These are phyloP conservation scores for Nitzschia sp. DNA, from an alignment of 108 stramenopile species.

Conservation along the genomic window DNA sequence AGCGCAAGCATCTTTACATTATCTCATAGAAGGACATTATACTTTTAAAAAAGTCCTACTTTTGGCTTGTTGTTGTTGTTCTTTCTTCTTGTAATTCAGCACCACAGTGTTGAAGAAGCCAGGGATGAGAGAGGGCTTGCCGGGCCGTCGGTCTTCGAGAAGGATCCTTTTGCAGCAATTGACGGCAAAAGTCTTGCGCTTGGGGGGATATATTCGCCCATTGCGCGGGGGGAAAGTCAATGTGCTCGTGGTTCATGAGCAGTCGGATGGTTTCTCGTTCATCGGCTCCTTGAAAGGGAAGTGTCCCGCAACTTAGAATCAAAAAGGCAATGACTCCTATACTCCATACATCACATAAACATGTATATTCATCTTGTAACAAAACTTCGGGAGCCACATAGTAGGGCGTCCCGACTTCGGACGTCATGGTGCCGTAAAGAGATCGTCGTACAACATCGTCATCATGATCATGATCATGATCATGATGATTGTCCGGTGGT, in stretches of 20 bases:
- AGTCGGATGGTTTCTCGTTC: slow-evolving; percentile 17
- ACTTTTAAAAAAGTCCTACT: too few relatives aligned
- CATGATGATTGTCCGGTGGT: not conserved
- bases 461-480: not conserved
- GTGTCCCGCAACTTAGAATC: slow-evolving; percentile 56
- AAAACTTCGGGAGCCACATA: slow-evolving; percentile 52
- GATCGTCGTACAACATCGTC: too few relatives aligned
- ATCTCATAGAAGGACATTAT: too few relatives aligned
- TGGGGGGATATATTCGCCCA: slow-evolving; percentile 21
- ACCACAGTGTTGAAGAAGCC: not conserved
- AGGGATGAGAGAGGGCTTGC: slow-evolving; percentile 10
- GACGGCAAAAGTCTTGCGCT: slow-evolving; percentile 17
- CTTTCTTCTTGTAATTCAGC: too few relatives aligned
- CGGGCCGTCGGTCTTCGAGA: slow-evolving; percentile 21
- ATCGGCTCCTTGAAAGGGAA: slow-evolving; percentile 57
- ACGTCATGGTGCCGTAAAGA: not conserved
- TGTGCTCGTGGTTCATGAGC: slow-evolving; percentile 1
- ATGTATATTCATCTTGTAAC: slow-evolving; percentile 75
- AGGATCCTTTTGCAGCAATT: slow-evolving; percentile 24
- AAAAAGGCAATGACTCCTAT: slow-evolving; percentile 70
- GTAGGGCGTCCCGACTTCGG: slow-evolving; percentile 64
- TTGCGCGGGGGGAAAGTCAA: slow-evolving; percentile 6
- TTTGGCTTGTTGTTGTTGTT: too few relatives aligned
- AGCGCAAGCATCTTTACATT: too few relatives aligned
- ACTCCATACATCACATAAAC: slow-evolving; percentile 93